Percentiles rank a stretch among this genome's conserved stretches.
Evolutionary conservation across 768 basidiomycete genomes (phyloP).

Genomic region (Coprinopsis marcescibilis): DNA sequence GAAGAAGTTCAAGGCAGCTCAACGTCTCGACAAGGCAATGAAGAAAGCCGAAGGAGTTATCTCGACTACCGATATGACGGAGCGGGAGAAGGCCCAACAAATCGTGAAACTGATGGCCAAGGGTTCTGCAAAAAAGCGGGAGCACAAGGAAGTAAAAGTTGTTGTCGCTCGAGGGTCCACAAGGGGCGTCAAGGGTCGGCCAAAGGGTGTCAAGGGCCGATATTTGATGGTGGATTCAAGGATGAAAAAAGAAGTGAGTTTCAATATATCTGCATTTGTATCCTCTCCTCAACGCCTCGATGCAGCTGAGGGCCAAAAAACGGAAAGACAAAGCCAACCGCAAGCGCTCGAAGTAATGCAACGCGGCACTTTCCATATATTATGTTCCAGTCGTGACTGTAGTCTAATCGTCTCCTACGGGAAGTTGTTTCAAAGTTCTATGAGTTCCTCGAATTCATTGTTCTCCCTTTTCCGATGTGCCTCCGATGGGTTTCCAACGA

Average conservation of each 20-base stretch:
- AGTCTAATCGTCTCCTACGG: neutral
- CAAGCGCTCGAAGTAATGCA: constrained; percentile 35
- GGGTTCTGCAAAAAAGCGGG: constrained; percentile 62
- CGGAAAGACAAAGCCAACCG: constrained; percentile 70
- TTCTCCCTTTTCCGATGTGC: too few relatives aligned
- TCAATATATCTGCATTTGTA: neutral
- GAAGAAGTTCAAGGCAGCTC: constrained; percentile 87
- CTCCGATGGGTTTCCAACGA: too few relatives aligned
- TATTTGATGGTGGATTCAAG: constrained; percentile 93
- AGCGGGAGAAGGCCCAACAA: constrained; percentile 89
- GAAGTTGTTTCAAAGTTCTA: neutral
- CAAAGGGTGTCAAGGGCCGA: constrained; percentile 92
- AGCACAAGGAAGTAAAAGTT: constrained; percentile 71
- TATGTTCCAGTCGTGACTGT: too few relatives aligned
- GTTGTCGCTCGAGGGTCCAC: constrained; percentile 91
- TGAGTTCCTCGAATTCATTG: too few relatives aligned
- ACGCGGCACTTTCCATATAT: neutral
- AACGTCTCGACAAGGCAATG: constrained; percentile 84
- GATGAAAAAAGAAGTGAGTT: constrained; percentile 85
- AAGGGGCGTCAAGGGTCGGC: constrained; percentile 86
- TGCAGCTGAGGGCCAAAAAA: constrained; percentile 77
- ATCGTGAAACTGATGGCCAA: constrained; percentile 90
- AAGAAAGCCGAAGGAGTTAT: constrained; percentile 96
- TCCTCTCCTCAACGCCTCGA: neutral
- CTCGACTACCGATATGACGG: constrained; percentile 83